Evolutionary conservation across 257 asterid species (phyloP), one percentile per base, ranked within the genome.

Genomic region (Solanum verrucosum): DNA sequence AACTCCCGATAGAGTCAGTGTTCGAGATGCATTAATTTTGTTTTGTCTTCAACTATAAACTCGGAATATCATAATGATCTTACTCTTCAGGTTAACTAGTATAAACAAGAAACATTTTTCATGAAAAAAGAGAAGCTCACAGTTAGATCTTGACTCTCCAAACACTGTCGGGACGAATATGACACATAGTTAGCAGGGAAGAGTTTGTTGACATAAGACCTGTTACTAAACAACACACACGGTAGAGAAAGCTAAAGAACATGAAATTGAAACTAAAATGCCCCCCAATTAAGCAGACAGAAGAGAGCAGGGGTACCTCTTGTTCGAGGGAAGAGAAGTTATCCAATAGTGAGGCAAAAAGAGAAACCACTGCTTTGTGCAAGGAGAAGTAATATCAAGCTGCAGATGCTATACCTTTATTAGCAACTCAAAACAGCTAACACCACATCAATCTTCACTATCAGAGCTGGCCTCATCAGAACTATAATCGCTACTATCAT

Each of bases 351-450:
- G 87, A 88, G 42, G 84, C 27, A 77, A 86, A 86, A 52, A 90
- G 65, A 59, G 33, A 14, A 8, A 83, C 70, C 59, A 87, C 87
- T 23, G 87, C 83, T 73, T 27, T 90, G 75, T 90, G 84, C 71
- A 86, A 73, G 77, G 87, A 88, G 83, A 86, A 65, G 33, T 34
- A 87, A 94, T 93, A 87, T 96, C 99, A 89, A 96, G 99, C 92
- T 94, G 94, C 94, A 95, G 96, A 31, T 92, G 98, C 90, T 96
- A 93, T 59, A 96, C 99, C 87, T 73, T 94, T 96, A 72, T 94
- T 2, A 96, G 93, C 90, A 93, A 9, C 85, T 81, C 42, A 4
- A 63, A 77, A 27, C 88, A 78, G 67, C 31, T 74, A 52, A 87
- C 15, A 88, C n/a, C 67, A 77, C 67, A 85, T 91, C 92, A 95